Percentiles rank a stretch among this genome's conserved stretches.
Evolutionary conservation across 176 grass and related monocot genomes (phyloP).

Genomic region (Cenchrus americanus): DNA sequence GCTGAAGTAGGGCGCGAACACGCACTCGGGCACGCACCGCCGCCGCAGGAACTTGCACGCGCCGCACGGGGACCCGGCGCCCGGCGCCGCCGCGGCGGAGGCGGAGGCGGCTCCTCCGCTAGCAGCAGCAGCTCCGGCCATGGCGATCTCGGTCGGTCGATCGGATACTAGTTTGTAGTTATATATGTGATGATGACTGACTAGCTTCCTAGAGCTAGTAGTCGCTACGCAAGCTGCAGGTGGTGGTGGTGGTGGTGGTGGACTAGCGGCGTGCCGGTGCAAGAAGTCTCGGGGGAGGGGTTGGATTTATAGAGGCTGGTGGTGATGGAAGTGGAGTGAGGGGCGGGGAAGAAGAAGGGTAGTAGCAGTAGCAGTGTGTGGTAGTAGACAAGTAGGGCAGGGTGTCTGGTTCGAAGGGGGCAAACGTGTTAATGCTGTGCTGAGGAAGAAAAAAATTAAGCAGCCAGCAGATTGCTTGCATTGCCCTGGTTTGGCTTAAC

Average conservation of each 20-base stretch:
- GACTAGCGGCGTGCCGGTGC: background rate
- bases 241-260: background rate
- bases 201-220: background rate
- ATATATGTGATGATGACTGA: no score
- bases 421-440: conserved; percentile 72
- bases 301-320: conserved; percentile 38
- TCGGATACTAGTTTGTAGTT: no score
- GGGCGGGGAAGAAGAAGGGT: background rate
- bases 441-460: conserved; percentile 55
- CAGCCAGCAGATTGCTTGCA: background rate
- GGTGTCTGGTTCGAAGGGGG: conserved; percentile 75
- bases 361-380: no score
- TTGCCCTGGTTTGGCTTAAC: background rate
- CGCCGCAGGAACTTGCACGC: conserved; percentile 96
- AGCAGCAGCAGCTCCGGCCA: conserved; percentile 37
- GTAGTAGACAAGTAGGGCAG: conserved; percentile 61
- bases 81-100: background rate
- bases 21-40: conserved; percentile 77
- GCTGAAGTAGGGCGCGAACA: conserved; percentile 96
- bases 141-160: conserved; percentile 5
- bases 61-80: conserved; percentile 75
- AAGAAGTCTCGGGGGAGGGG: background rate
- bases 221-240: no score
- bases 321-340: background rate
- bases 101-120: background rate